Percentiles rank a stretch among this genome's conserved stretches.
Evolutionary conservation across 148 eudicot genomes (phyloP).

Genomic region (Salicornia ramosissima): DNA sequence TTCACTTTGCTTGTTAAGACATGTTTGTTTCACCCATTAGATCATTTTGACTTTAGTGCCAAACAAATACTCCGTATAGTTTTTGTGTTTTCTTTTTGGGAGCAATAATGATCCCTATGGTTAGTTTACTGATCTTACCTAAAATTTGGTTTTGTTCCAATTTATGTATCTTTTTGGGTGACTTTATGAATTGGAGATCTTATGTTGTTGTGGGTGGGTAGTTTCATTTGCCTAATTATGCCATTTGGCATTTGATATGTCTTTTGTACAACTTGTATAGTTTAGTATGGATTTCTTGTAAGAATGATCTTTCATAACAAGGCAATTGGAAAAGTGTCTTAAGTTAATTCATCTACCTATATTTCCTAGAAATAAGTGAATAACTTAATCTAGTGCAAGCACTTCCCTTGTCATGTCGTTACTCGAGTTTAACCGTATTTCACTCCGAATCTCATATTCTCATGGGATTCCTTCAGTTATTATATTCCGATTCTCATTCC

Average conservation of each 20-base stretch:
- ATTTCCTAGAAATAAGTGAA: too few relatives aligned
- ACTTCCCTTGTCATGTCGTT: too few relatives aligned
- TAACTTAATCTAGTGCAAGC: too few relatives aligned
- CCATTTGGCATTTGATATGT: slow-evolving; percentile 6
- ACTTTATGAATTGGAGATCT: neutral
- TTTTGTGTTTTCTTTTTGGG: slow-evolving; percentile 11
- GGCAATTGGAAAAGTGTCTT: too few relatives aligned
- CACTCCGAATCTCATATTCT: too few relatives aligned
- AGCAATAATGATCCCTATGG: neutral
- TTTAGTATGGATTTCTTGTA: neutral
- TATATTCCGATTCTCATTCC: too few relatives aligned
- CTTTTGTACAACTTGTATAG: neutral
- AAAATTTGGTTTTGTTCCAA: neutral
- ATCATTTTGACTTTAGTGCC: slow-evolving; percentile 2
- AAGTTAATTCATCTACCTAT: too few relatives aligned
- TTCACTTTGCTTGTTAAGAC: slow-evolving; percentile 13
- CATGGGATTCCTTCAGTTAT: too few relatives aligned
- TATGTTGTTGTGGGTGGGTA: neutral
- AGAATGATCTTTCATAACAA: neutral
- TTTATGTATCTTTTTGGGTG: neutral
- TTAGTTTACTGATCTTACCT: neutral
- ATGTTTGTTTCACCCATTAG: slow-evolving; percentile 16
- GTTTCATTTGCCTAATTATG: neutral
- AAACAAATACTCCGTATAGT: neutral
- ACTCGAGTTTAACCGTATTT: too few relatives aligned